A percentile compares a stretch with the other conserved stretches of the same genome.
These are phyloP conservation scores for Chlorella sp. DNA, from an alignment of 139 green algal species.

Conservation along the genomic window DNA sequence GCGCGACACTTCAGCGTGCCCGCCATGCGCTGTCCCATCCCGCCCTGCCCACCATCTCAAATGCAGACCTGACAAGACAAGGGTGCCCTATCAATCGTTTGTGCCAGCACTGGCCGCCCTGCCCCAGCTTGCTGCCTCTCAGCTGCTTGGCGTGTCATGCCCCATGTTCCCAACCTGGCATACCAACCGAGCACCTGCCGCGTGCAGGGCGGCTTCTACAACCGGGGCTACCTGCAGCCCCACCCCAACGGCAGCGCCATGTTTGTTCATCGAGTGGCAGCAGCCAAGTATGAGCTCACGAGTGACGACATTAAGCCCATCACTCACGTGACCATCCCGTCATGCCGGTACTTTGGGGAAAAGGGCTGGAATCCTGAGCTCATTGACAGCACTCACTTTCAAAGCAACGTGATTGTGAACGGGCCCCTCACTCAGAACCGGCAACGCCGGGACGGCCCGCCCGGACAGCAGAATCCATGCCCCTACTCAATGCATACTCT, in stretches of 20 bases:
- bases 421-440: not conserved
- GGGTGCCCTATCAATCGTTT: not conserved
- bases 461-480: not conserved
- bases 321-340: conserved; percentile 12
- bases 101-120: not conserved
- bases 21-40: not conserved
- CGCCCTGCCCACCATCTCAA: not conserved
- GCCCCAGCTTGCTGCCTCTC: not conserved
- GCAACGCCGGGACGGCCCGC: not conserved
- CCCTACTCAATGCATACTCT: not conserved
- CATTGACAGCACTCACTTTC: not conserved
- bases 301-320: not conserved
- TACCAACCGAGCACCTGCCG: no score
- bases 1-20: no score
- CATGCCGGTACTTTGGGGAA: not conserved
- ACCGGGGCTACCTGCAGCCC: conserved; percentile 41
- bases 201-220: not conserved
- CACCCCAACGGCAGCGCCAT: conserved; percentile 31
- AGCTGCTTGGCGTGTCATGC: not conserved
- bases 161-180: no score
- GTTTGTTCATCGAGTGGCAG: conserved; percentile 32
- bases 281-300: conserved; percentile 11
- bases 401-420: not conserved
- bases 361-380: not conserved
- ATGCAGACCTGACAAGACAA: not conserved